Evolutionary conservation across 441 rosid species (phyloP), one percentile per base, ranked within the genome.

Genomic region (Pelargonium myrrhifolium): DNA sequence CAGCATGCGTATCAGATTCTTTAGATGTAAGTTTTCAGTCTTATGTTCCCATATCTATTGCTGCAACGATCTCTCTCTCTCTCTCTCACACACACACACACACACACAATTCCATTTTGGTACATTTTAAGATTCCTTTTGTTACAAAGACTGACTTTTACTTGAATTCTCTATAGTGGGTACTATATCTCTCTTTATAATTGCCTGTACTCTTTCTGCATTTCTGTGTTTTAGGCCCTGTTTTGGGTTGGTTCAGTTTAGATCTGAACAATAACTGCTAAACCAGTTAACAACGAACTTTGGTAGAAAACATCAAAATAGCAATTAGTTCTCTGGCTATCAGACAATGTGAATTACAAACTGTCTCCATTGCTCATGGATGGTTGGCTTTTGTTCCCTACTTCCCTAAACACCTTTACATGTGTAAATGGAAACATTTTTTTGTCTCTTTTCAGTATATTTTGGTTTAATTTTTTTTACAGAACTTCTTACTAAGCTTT

Each of bases 1-100:
- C 99, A 47, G 99, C 99, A 31, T 92, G 98, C 81, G 68, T 88
- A 75, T 85, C 99, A 31, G 86, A 85, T 71, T 80, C 76, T 80
- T 74, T 79, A 42, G 79, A 84, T 83, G 98, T 93, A 85, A 79
- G 3, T 71, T 56, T 76, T 63, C 71, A 26, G 51, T 67, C 18
- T 68, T 68, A 69, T 65, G 3, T 51, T 21, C n/a, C 60, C 56
- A 35, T 61, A 15, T 31, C n/a, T 59, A 14, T 64, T 76, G 20
- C 22, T 26, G 18, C 64, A 28, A 28, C 8, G n/a, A 9, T 21
- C 35, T 22, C n/a, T 20, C 47, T 67, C 12, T 45, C 40, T 72
- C 56, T 56, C 70, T 72, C 65, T 56, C 65, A 42, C 53, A 45
- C 53, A 2, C 53, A 45, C 53, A 9, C 15, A 8, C 53, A 45